A percentile compares a stretch with the other conserved stretches of the same genome.
Conservation (phyloP, 106 monocot genomes). For the Allium cepa region DNA sequence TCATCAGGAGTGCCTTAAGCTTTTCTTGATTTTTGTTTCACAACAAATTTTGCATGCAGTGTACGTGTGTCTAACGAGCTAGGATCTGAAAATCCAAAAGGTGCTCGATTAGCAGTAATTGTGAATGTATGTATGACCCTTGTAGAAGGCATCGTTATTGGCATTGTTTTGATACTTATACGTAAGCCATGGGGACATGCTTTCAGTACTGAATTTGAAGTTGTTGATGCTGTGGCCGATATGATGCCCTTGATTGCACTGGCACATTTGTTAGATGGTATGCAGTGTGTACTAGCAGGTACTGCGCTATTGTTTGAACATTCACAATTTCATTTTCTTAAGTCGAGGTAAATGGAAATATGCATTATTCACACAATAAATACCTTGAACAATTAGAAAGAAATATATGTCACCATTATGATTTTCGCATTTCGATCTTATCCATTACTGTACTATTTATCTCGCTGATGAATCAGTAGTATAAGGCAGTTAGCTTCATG, state of each 20-base stretch:
- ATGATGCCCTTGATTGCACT: slow-evolving; percentile 52
- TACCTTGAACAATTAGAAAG: too few species aligned
- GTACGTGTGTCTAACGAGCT: slow-evolving; percentile 72
- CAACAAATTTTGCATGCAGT: slow-evolving; percentile 13
- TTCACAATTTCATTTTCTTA: too few species aligned
- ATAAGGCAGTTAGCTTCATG: too few species aligned
- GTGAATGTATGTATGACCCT: slow-evolving; percentile 29
- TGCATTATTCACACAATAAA: too few species aligned
- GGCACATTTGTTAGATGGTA: slow-evolving; percentile 32
- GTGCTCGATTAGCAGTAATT: slow-evolving; percentile 34
- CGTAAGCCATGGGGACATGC: slow-evolving; percentile 38
- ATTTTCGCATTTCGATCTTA: too few species aligned
- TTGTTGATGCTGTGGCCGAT: slow-evolving; percentile 39
- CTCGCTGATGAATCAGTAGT: too few species aligned
- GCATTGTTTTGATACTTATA: slow-evolving; percentile 19
- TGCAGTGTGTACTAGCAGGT: slow-evolving; percentile 64
- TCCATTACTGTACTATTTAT: too few species aligned
- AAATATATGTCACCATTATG: too few species aligned
- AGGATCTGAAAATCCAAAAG: slow-evolving; percentile 42
- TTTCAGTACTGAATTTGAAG: slow-evolving; percentile 54
- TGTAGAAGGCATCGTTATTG: slow-evolving; percentile 22
- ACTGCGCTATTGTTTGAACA: too few species aligned
- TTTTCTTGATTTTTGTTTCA: neutral
- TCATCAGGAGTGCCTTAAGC: neutral
- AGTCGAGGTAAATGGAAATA: too few species aligned